Conservation (phyloP, 805 yeast genomes). For the Komagataella phaffii region DNA sequence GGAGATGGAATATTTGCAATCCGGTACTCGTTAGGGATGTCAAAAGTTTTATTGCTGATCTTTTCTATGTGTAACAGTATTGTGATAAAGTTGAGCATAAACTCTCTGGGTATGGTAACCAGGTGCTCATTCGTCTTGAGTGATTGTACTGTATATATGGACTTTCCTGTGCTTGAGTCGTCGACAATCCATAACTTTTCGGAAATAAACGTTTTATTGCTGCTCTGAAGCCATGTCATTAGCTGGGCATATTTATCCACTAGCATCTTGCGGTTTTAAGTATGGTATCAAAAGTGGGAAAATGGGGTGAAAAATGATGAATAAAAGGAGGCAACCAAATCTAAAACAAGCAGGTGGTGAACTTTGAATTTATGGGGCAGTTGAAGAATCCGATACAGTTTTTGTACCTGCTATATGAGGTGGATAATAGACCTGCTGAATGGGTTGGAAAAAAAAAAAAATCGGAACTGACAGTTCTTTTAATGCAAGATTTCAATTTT, state of each 20-base stretch:
- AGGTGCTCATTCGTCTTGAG: conserved; percentile 30
- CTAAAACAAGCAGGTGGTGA: background rate
- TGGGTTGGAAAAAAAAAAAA: background rate
- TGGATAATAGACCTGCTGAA: background rate
- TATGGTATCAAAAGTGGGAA: background rate
- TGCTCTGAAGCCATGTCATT: background rate
- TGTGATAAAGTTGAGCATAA: conserved; percentile 44
- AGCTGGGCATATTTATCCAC: conserved; percentile 3
- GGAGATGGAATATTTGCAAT: background rate
- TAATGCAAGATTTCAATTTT: background rate
- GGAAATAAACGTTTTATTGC: conserved; percentile 18
- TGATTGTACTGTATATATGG: conserved; percentile 30
- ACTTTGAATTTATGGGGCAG: conserved; percentile 7
- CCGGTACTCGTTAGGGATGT: background rate
- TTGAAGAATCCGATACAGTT: conserved; percentile 3
- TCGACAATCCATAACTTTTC: conserved; percentile 26
- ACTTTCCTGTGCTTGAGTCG: conserved; percentile 43
- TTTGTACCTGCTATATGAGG: background rate
- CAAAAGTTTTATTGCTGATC: conserved; percentile 4
- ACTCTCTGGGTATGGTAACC: conserved; percentile 42
- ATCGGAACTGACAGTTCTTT: background rate
- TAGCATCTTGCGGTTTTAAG: background rate
- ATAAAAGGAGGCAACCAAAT: background rate
- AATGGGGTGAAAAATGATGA: background rate
- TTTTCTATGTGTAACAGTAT: conserved; percentile 29